Conservation (phyloP, 1,284 basidiomycete genomes). For the Pseudozyma sp. region DNA sequence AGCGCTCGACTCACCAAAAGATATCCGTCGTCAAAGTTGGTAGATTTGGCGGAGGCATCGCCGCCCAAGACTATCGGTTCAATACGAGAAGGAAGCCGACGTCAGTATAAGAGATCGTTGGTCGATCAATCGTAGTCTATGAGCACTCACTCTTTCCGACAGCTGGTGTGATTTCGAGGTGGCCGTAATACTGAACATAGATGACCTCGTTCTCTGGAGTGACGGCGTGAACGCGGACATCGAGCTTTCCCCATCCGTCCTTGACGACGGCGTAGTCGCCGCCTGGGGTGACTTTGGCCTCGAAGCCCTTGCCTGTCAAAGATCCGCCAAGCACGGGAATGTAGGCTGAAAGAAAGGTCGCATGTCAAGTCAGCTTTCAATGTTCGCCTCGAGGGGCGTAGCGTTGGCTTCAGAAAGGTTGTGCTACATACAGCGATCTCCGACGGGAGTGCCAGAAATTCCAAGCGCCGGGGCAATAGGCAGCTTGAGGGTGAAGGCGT, state of each 20-base stretch:
- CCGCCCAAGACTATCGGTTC: slow-evolving; percentile 23
- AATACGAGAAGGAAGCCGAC: neutral
- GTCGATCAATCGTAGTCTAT: neutral
- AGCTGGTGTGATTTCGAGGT: slow-evolving; percentile 31
- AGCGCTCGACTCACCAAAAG: slow-evolving; percentile 27
- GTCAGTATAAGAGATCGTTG: neutral
- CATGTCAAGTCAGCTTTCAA: too few species aligned
- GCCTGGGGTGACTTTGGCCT: slow-evolving; percentile 37
- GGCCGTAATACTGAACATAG: slow-evolving; percentile 42
- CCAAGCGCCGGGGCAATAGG: slow-evolving; percentile 5
- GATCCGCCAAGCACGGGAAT: slow-evolving; percentile 33
- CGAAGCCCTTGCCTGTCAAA: slow-evolving; percentile 24
- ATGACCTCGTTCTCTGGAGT: slow-evolving; percentile 35
- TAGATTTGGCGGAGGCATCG: slow-evolving; percentile 25
- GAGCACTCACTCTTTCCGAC: slow-evolving; percentile 27
- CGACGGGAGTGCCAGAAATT: slow-evolving; percentile 26
- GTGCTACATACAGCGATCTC: slow-evolving; percentile 31
- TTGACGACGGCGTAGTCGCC: slow-evolving; percentile 42
- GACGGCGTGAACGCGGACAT: slow-evolving; percentile 38
- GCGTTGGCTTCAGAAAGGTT: neutral
- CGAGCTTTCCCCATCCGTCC: slow-evolving; percentile 44
- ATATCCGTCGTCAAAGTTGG: slow-evolving; percentile 39
- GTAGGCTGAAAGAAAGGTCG: slow-evolving; percentile 12
- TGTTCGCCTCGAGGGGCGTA: neutral
- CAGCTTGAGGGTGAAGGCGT: slow-evolving; percentile 41